Percentiles rank a stretch among this genome's conserved stretches.
These are phyloP conservation scores for Plasmopara muralis DNA, from an alignment of 352 stramenopile genomes.

Conservation along the genomic window DNA sequence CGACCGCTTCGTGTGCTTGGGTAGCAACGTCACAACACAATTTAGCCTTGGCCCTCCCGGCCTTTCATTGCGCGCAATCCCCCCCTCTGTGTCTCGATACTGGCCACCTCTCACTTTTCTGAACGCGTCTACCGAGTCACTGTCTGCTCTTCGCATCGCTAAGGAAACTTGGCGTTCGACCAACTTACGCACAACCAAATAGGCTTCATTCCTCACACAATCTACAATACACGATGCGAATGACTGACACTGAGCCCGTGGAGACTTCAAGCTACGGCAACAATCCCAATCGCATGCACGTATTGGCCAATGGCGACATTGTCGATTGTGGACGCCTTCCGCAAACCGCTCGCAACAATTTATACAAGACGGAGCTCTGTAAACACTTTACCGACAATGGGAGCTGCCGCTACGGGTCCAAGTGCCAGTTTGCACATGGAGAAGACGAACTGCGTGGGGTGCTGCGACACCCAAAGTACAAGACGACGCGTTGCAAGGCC, in stretches of 20 bases:
- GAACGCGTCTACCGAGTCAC: constrained; percentile 7
- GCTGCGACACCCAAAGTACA: constrained; percentile 88
- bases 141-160: neutral
- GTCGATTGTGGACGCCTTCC: constrained; percentile 72
- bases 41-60: constrained; percentile 17
- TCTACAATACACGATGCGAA: constrained; percentile 13
- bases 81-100: constrained; percentile 5
- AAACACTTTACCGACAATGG: constrained; percentile 85
- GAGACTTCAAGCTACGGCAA: constrained; percentile 35
- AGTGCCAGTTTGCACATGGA: constrained; percentile 88
- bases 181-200: constrained; percentile 18
- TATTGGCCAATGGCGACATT: constrained; percentile 83
- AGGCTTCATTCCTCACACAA: constrained; percentile 10
- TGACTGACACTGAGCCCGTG: constrained; percentile 28
- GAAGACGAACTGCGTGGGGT: constrained; percentile 79
- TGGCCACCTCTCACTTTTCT: constrained; percentile 15
- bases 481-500: constrained; percentile 87
- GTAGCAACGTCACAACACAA: constrained; percentile 28
- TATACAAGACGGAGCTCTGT: constrained; percentile 91
- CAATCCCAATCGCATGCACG: constrained; percentile 50
- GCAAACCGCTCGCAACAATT: constrained; percentile 73
- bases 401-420: constrained; percentile 81
- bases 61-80: constrained; percentile 2
- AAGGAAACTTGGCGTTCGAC: constrained; percentile 1
- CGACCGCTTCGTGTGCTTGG: neutral